Conservation (phyloP, 1,139 yeast species). For the Suhomyces anneliseae region DNA sequence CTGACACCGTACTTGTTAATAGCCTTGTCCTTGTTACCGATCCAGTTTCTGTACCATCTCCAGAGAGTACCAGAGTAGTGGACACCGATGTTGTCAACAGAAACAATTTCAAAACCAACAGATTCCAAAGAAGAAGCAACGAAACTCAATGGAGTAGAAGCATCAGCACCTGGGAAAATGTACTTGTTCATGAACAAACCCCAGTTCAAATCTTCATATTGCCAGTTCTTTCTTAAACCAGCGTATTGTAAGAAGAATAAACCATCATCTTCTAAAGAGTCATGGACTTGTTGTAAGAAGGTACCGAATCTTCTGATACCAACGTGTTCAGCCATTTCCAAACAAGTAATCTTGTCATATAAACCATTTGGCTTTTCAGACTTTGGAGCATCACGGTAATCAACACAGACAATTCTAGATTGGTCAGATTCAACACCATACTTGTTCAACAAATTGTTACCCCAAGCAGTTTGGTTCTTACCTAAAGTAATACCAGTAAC, state of each 20-base stretch:
- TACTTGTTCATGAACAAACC: slow-evolving; percentile 95
- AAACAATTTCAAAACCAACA: slow-evolving; percentile 82
- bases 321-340: slow-evolving; percentile 97
- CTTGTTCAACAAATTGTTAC: slow-evolving; percentile 64
- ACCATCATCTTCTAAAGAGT: slow-evolving; percentile 90
- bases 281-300: slow-evolving; percentile 77
- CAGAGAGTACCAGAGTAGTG: slow-evolving; percentile 89
- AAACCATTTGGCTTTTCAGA: slow-evolving; percentile 57
- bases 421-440: slow-evolving; percentile 72
- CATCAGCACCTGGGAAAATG: slow-evolving; percentile 97
- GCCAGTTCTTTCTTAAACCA: slow-evolving; percentile 91
- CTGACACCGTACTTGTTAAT: slow-evolving; percentile 79
- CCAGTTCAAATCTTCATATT: slow-evolving; percentile 91
- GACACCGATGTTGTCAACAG: slow-evolving; percentile 87
- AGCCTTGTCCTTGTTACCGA: slow-evolving; percentile 75
- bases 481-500: slow-evolving; percentile 92
- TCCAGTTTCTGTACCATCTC: slow-evolving; percentile 97
- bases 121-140: slow-evolving; percentile 76
- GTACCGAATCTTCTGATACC: slow-evolving; percentile 82
- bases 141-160: slow-evolving; percentile 89
- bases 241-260: slow-evolving; percentile 85
- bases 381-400: slow-evolving; percentile 87
- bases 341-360: slow-evolving; percentile 85
- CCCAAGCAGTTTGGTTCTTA: slow-evolving; percentile 89
- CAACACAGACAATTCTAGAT: slow-evolving; percentile 76